Evolutionary conservation across 345 rosid species (phyloP), one percentile per base, ranked within the genome.

Genomic region (Euphorbia pulcherrima): DNA sequence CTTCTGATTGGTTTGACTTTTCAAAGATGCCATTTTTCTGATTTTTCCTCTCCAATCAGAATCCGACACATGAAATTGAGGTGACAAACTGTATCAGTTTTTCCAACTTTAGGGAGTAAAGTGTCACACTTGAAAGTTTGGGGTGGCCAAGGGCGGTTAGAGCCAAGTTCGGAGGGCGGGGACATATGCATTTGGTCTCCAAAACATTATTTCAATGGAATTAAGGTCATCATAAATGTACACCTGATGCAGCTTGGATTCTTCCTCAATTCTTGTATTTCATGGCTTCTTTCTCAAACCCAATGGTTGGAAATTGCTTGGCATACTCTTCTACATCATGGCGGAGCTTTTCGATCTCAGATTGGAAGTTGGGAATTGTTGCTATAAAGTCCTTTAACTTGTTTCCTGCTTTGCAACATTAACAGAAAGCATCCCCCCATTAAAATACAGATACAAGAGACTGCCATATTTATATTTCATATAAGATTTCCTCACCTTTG

Each of bases 261-360:
- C 55, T 28, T 23, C 55, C 64, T 94, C 80, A 91, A 78, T 88
- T 89, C 83, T 91, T 89, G 89, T 91, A 91, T 82, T 94, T 94
- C 97, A 94, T 94, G 75, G 97, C 84, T 81, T 79, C 90, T 75
- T 94, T 94, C 53, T 89, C 97, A 66, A 94, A 94, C 14, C 97
- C 97, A 23, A 94, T 85, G 53, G 97, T 91, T 35, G 97, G 97
- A 82, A 94, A 94, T 75, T 89, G 99, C 77, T 94, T 94, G 18
- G 97, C 97, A 41, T 80, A 94, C 78, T 83, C 90, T 79, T 91
- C 97, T 10, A 94, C 97, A 51, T 83, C 76, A 0, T 62, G 83
- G 55, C 93, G 88, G 67, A 94, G 88, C 67, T 86, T 88, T 17
- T 79, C 69, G 27, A 90, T 83, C 83, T 86, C 92, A 0, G 97